Evolutionary conservation across 352 stramenopile genomes (phyloP), one percentile per base, ranked within the genome.

Genomic region (Pythium apleroticum): DNA sequence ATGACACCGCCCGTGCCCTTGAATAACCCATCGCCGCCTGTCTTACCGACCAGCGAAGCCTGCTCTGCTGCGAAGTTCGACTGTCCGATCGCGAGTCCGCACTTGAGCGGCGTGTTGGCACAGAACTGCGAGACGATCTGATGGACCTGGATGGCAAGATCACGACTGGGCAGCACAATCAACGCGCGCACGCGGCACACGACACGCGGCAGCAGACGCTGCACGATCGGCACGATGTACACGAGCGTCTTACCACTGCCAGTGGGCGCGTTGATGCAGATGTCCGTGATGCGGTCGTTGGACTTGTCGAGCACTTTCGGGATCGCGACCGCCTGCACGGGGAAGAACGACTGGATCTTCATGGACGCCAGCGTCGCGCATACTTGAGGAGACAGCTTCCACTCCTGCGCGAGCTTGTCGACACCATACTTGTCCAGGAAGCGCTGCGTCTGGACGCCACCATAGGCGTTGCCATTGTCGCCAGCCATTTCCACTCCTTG

Each of bases 231-330:
- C 37, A 99, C 72, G 14, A 98, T 86, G 79, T 98, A 99, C 22
- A 95, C 93, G 19, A 99, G 81, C 46, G 97, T 99, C 73, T 99
- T 99, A 52, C 97, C 97, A 59, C 81, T 98, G 19, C 97, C 97
- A 22, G 97, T 99, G 9, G 97, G 97, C 33, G 97, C 96, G 41
- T 94, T 95, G 72, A 99, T 98, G 76, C 96, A 99, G 41, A 99
- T 85, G 77, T 99, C 97, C 14, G 80, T 90, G 56, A 88, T 77
- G 57, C 81, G 84, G 65, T 92, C 83, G 60, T 77, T 85, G 66
- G 89, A 86, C 25, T 76, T 85, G 56, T 90, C 78, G 46, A 99
- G 81, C 22, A 98, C 73, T 67, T 93, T 92, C 46, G 84, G 93
- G 72, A 99, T 98, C 22, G 96, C 93, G 58, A 97, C 85, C 33